These are phyloP conservation scores for Curvularia verruculosa DNA, from an alignment of 2,329 filamentous ascomycete species.

Conservation along the genomic window DNA sequence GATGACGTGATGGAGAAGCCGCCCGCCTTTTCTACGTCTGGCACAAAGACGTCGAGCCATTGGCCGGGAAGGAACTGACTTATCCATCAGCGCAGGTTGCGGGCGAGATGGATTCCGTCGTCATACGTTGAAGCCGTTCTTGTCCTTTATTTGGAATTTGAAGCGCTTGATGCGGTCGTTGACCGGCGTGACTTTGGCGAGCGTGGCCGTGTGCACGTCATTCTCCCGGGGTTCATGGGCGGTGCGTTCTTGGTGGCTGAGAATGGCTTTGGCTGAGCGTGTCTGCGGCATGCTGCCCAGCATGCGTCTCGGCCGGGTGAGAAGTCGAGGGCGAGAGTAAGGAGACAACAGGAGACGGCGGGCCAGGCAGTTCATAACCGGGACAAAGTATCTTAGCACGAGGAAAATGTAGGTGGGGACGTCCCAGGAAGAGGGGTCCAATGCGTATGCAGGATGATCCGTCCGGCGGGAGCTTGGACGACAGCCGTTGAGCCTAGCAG, in stretches of 20 bases:
- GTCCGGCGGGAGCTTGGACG: constrained; percentile 22
- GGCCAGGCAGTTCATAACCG: constrained; percentile 25
- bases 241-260: constrained; percentile 72
- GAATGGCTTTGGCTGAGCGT: constrained; percentile 38
- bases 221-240: constrained; percentile 73
- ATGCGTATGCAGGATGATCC: constrained; percentile 22
- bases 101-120: constrained; percentile 31
- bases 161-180: constrained; percentile 73
- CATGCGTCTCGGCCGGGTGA: constrained; percentile 24
- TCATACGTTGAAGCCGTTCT: constrained; percentile 58
- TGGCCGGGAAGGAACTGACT: constrained; percentile 76
- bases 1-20: constrained; percentile 88
- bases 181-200: constrained; percentile 67
- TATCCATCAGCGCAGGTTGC: constrained; percentile 39
- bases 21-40: constrained; percentile 71
- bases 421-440: constrained; percentile 16
- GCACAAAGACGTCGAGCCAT: constrained; percentile 85
- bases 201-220: constrained; percentile 66
- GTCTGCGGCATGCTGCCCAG: constrained; percentile 41
- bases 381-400: constrained; percentile 17
- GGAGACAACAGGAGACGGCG: constrained; percentile 15
- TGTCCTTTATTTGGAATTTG: constrained; percentile 63
- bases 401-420: constrained; percentile 30
- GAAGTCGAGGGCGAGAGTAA: constrained; percentile 8
- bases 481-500: constrained; percentile 13